Evolutionary conservation across 441 rosid species (phyloP).

Genomic region (Biscutella laevigata): DNA sequence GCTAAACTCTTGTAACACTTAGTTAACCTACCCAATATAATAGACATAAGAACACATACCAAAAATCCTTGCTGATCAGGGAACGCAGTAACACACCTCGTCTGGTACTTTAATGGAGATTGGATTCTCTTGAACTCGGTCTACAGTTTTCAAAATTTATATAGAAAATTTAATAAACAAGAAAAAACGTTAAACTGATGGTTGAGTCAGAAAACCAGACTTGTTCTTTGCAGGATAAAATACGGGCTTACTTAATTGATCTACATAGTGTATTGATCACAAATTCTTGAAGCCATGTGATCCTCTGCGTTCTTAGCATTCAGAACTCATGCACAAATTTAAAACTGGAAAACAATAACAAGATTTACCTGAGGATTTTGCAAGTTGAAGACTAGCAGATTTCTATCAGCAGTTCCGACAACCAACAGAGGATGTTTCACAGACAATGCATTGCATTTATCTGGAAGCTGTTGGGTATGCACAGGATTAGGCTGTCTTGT

Average conservation of each 20-base stretch:
- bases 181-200: background rate
- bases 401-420: constrained; percentile 93
- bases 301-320: background rate
- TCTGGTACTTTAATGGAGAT: constrained; percentile 93
- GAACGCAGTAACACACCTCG: constrained; percentile 92
- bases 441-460: constrained; percentile 71
- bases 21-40: background rate
- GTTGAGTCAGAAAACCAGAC: background rate
- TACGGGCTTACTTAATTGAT: background rate
- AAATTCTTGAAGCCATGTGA: background rate
- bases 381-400: constrained; percentile 68
- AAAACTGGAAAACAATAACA: background rate
- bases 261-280: background rate
- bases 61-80: constrained; percentile 98
- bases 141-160: constrained; percentile 28
- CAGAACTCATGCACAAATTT: background rate
- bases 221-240: constrained; percentile 2
- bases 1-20: background rate
- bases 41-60: constrained; percentile 40
- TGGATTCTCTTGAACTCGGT: constrained; percentile 72
- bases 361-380: constrained; percentile 77
- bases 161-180: background rate
- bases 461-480: constrained; percentile 92
- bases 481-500: constrained; percentile 74
- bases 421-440: constrained; percentile 91